Evolutionary conservation across 2,329 filamentous ascomycete genomes (phyloP).

Genomic region (Piedraia hortae): DNA sequence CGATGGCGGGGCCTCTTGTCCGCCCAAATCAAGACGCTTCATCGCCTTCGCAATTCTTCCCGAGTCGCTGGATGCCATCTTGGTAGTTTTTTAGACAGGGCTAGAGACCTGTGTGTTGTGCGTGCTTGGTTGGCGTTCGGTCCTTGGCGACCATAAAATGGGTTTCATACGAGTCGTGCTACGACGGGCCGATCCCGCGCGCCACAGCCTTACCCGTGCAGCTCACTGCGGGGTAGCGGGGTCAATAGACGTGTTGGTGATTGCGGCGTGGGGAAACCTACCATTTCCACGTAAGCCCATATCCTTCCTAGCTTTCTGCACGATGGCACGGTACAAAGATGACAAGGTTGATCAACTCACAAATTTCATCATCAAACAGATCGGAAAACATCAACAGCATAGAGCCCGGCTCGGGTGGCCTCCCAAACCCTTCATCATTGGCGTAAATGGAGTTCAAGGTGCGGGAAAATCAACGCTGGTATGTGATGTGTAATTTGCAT

Average conservation of each 20-base stretch:
- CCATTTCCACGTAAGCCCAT: not conserved
- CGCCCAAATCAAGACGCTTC: constrained; percentile 43
- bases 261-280: no score
- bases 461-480: constrained; percentile 78
- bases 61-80: constrained; percentile 8
- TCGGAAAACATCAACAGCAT: constrained; percentile 22
- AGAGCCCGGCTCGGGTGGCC: constrained; percentile 12
- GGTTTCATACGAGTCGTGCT: no score
- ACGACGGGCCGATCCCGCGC: no score
- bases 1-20: constrained; percentile 66
- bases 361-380: constrained; percentile 41
- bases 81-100: constrained; percentile 10
- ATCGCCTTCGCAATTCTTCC: constrained; percentile 16
- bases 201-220: no score
- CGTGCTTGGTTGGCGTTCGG: no score
- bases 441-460: constrained; percentile 75
- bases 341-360: constrained; percentile 56
- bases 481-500: constrained; percentile 6
- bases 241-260: no score
- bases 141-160: no score
- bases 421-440: constrained; percentile 49
- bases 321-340: constrained; percentile 32
- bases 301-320: not conserved
- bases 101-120: constrained; percentile 12
- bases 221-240: no score